Evolutionary conservation across 1,284 basidiomycete species (phyloP).

Genomic region (Trametes sp.): DNA sequence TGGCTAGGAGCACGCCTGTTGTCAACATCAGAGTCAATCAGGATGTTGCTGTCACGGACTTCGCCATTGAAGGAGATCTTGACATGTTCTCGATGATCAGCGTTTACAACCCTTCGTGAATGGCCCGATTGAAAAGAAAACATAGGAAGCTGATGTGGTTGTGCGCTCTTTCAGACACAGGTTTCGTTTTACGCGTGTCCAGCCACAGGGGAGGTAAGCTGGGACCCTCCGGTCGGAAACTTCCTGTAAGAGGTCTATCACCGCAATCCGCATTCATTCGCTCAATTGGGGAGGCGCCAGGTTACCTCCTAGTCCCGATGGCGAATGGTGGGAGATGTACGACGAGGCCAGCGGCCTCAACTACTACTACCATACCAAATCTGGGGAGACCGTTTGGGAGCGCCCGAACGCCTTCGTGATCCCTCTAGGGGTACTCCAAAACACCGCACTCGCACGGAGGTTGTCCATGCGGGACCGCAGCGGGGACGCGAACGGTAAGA

Average conservation of each 20-base stretch:
- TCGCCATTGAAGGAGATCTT: no score
- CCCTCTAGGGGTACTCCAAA: slow-evolving; percentile 88
- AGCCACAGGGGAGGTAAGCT: slow-evolving; percentile 89
- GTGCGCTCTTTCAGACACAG: slow-evolving; percentile 60
- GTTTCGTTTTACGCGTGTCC: slow-evolving; percentile 93
- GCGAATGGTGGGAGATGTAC: slow-evolving; percentile 95
- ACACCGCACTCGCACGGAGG: slow-evolving; percentile 77
- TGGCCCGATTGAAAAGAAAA: background rate
- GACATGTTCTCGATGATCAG: background rate
- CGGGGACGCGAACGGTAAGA: slow-evolving; percentile 20
- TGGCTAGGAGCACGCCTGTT: no score
- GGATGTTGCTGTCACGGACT: no score
- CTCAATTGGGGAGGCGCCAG: slow-evolving; percentile 47
- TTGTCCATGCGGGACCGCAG: slow-evolving; percentile 47
- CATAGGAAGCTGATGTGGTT: slow-evolving; percentile 19
- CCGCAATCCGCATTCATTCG: slow-evolving; percentile 8
- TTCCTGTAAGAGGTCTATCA: slow-evolving; percentile 71
- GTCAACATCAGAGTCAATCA: no score
- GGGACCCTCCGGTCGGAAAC: slow-evolving; percentile 90
- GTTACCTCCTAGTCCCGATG: slow-evolving; percentile 82
- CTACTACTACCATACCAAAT: slow-evolving; percentile 94
- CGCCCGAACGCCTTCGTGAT: slow-evolving; percentile 88
- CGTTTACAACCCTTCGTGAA: background rate
- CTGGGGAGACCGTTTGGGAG: slow-evolving; percentile 89
- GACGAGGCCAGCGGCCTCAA: slow-evolving; percentile 83